Evolutionary conservation across 208 protist species (phyloP), one percentile per base, ranked within the genome.

Genomic region (Borovskyia barvae): DNA sequence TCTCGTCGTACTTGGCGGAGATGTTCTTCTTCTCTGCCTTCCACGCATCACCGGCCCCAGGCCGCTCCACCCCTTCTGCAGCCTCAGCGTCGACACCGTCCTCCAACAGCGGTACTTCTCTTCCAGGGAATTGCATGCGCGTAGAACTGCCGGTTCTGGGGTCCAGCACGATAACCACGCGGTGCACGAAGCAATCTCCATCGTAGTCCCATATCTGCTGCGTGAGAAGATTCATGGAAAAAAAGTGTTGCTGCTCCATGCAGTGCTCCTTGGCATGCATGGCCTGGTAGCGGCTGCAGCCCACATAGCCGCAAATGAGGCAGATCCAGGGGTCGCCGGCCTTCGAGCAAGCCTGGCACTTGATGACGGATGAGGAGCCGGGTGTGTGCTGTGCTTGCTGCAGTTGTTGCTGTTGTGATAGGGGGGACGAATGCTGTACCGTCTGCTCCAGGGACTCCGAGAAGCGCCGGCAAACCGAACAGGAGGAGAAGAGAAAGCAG

Each of bases 151-250:
- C 89, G 6, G 82, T 81, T 42, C 60, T 59, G 20, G 45, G 63
- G 54, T 93, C 83, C n/a, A 90, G 47, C 15, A 76, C 14, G 15
- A 95, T 68, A 40, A 95, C 57, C 26, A 92, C 52, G 20, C 84
- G 83, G 57, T 97, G 92, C 51, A 94, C 87, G 69, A 95, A 97
- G 36, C 56, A 75, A 46, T 97, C 92, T 15, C 85, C 79, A 33
- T 88, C 77, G 58, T 97, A 97, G 69, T 97, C 92, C 90, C 92
- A 97, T 20, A 97, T 87, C 59, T 95, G 85, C 70, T 96, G 92
- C 14, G 88, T 96, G 3, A 85, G 69, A 29, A 97, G 68, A 54
- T 91, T 92, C 67, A 97, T 90, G 3, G 90, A 93, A 57, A 95
- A 96, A 47, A 81, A 79, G 72, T 97, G 92, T 20, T 56, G 45